A percentile compares a stretch with the other conserved stretches of the same genome.
These are phyloP conservation scores for Aurifilum marmelostoma DNA, from an alignment of 2,329 filamentous ascomycete species.

Conservation along the genomic window DNA sequence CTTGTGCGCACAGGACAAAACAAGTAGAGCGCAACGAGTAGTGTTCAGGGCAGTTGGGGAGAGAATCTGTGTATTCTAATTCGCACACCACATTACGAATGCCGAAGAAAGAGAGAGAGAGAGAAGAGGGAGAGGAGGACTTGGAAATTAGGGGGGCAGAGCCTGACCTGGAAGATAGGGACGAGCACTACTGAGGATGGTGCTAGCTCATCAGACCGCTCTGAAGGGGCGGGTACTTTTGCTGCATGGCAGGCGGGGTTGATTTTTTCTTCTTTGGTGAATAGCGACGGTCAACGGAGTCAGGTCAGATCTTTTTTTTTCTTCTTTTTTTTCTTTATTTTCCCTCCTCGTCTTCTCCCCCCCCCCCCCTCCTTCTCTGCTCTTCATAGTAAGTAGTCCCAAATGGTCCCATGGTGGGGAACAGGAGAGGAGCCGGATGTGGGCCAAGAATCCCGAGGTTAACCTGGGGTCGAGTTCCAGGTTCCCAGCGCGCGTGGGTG, in stretches of 20 bases:
- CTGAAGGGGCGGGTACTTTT: slow-evolving; percentile 17
- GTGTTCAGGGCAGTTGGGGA: neutral
- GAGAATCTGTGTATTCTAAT: no score
- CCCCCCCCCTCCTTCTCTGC: neutral
- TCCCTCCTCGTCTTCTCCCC: no score
- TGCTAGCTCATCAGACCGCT: slow-evolving; percentile 10
- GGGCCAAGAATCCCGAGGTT: neutral
- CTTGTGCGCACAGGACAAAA: neutral
- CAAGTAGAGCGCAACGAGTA: neutral
- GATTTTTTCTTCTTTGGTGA: neutral
- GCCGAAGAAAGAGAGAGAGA: neutral
- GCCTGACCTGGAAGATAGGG: neutral
- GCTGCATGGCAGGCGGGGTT: slow-evolving; percentile 11
- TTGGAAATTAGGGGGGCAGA: neutral
- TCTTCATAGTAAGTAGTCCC: no score
- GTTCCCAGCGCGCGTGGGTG: neutral
- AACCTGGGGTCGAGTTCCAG: slow-evolving; percentile 5
- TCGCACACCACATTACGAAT: neutral
- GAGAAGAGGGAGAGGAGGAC: neutral
- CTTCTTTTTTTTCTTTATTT: neutral
- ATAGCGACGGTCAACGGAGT: slow-evolving; percentile 2
- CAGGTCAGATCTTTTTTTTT: neutral
- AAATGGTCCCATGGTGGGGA: neutral
- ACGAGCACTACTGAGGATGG: neutral
- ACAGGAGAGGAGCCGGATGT: slow-evolving; percentile 9